Percentiles rank a stretch among this genome's conserved stretches.
Conservation (phyloP, 768 basidiomycete genomes). For the Rhizopogon roseolus region DNA sequence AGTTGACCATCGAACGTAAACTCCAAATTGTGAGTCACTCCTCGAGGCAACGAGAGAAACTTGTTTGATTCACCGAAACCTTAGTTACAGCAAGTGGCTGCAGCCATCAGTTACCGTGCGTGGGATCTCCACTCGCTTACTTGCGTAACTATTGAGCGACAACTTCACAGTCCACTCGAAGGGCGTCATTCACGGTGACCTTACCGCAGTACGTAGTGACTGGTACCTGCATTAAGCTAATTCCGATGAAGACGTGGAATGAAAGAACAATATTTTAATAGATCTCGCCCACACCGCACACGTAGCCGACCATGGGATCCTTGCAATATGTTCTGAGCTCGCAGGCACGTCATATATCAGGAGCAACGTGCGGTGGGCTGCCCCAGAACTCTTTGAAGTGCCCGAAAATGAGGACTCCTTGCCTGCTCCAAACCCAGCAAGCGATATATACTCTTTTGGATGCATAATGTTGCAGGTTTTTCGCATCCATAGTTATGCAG, state of each 20-base stretch:
- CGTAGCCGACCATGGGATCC: conserved; percentile 34
- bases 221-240: background rate
- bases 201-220: conserved; percentile 32
- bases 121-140: background rate
- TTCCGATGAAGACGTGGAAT: background rate
- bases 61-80: background rate
- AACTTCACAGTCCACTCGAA: conserved; percentile 4
- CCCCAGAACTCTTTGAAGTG: conserved; percentile 31
- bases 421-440: background rate
- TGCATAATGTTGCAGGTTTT: conserved; percentile 24
- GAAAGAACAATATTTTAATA: conserved; percentile 32
- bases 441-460: conserved; percentile 26
- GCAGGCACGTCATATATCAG: conserved; percentile 13
- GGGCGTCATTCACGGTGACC: conserved; percentile 39
- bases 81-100: conserved; percentile 5
- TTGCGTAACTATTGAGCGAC: background rate
- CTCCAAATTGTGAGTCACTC: conserved; percentile 12
- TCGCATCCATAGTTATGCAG: background rate
- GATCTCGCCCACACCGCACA: conserved; percentile 24
- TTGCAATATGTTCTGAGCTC: conserved; percentile 21
- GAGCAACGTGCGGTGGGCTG: conserved; percentile 37
- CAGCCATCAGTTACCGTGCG: conserved; percentile 17
- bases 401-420: conserved; percentile 7
- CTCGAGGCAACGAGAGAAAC: no score
- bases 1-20: background rate